Percentiles rank a stretch among this genome's conserved stretches.
phyloP scores from a whole-genome alignment of 2,329 filamentous ascomycete genomes.

The Hysterium pulicare region DNA sequence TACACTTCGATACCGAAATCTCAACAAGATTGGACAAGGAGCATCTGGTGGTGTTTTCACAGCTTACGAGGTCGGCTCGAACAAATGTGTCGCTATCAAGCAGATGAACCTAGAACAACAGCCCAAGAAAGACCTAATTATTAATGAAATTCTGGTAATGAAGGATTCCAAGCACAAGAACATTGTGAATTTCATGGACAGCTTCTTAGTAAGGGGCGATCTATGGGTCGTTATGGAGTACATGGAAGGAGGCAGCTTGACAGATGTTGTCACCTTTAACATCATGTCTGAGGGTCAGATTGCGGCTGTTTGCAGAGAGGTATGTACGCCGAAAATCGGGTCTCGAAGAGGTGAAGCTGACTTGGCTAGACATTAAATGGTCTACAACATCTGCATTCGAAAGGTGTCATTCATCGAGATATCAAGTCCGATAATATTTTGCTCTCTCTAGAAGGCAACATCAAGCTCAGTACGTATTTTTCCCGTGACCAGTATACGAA shows the following conservation, averaged over 20 bases:
- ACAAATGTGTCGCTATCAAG: slow-evolving; percentile 93
- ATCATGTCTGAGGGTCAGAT: slow-evolving; percentile 99
- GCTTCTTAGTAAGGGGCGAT: slow-evolving; percentile 83
- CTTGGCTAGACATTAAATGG: slow-evolving; percentile 70
- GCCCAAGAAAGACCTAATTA: slow-evolving; percentile 97
- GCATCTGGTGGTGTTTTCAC: slow-evolving; percentile 95
- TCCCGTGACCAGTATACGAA: neutral
- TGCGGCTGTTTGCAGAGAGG: slow-evolving; percentile 87
- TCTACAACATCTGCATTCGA: slow-evolving; percentile 91
- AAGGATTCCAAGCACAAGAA: slow-evolving; percentile 98
- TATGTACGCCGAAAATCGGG: slow-evolving; percentile 29
- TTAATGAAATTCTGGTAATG: slow-evolving; percentile 99
- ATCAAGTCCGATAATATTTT: slow-evolving; percentile 99
- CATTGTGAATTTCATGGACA: slow-evolving; percentile 99
- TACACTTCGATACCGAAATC: slow-evolving; percentile 76
- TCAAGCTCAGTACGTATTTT: slow-evolving; percentile 82
- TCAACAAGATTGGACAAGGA: slow-evolving; percentile 96
- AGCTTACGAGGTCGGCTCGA: slow-evolving; percentile 78
- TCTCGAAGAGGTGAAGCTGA: slow-evolving; percentile 11
- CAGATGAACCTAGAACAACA: slow-evolving; percentile 99
- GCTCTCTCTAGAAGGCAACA: slow-evolving; percentile 87
- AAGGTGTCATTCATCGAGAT: slow-evolving; percentile 96
- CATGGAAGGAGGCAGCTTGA: slow-evolving; percentile 97
- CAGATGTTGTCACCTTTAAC: slow-evolving; percentile 97
- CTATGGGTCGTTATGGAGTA: slow-evolving; percentile 99